A percentile compares a stretch with the other conserved stretches of the same genome.
Conservation (phyloP, 2,329 filamentous ascomycete genomes). For the Arthroderma sp. region DNA sequence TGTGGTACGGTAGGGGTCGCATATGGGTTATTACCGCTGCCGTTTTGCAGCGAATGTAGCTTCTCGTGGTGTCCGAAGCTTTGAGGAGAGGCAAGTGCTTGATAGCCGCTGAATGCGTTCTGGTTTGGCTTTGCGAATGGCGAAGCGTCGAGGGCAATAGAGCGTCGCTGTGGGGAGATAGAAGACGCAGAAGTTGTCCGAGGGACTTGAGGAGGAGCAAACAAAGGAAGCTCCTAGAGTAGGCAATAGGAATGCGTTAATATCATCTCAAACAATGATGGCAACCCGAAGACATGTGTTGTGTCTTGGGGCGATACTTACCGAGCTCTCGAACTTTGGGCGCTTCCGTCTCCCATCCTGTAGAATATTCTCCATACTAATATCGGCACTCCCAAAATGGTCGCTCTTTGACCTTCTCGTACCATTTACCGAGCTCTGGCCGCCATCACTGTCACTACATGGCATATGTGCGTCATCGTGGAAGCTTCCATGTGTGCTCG, state of each 20-base stretch:
- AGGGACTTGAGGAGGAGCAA: constrained; percentile 87
- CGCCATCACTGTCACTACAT: constrained; percentile 81
- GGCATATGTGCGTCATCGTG: constrained; percentile 61
- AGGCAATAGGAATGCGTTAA: constrained; percentile 12
- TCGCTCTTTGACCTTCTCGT: constrained; percentile 68
- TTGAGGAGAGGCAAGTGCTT: constrained; percentile 72
- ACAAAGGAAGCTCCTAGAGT: constrained; percentile 78
- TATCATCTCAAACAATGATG: not conserved
- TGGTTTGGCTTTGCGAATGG: constrained; percentile 66
- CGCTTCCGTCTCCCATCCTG: constrained; percentile 91
- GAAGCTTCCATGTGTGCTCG: constrained; percentile 45
- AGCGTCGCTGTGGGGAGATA: constrained; percentile 79
- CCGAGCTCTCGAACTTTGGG: constrained; percentile 91
- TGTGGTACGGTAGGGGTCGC: constrained; percentile 47
- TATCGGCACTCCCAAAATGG: constrained; percentile 85
- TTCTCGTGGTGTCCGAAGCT: constrained; percentile 50
- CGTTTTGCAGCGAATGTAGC: constrained; percentile 25
- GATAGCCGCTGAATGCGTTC: constrained; percentile 66
- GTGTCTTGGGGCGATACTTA: constrained; percentile 43
- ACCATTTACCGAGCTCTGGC: constrained; percentile 57
- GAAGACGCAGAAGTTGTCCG: constrained; percentile 95
- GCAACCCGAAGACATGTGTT: constrained; percentile 7
- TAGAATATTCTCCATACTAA: constrained; percentile 95
- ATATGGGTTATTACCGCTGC: constrained; percentile 38
- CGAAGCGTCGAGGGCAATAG: constrained; percentile 56